These are phyloP conservation scores for Pythium diclinum DNA, from an alignment of 352 stramenopile species.

Conservation along the genomic window DNA sequence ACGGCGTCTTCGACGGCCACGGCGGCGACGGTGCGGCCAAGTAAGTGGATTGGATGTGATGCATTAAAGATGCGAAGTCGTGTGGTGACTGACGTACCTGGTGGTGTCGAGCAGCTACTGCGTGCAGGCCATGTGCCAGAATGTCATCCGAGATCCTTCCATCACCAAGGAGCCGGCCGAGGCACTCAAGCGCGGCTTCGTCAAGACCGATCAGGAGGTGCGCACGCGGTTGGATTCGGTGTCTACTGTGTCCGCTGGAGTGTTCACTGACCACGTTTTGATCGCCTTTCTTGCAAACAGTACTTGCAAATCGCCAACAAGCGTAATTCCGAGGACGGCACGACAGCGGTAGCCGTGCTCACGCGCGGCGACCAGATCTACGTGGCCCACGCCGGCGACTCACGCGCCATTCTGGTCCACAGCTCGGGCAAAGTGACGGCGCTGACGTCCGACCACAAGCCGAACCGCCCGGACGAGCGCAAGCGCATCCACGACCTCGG, in stretches of 20 bases:
- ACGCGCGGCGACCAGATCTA: slow-evolving; percentile 73
- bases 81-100: neutral
- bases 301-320: slow-evolving; percentile 84
- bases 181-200: slow-evolving; percentile 76
- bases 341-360: slow-evolving; percentile 86
- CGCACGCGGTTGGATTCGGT: neutral
- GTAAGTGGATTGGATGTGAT: slow-evolving; percentile 38
- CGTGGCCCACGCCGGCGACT: slow-evolving; percentile 90
- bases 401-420: slow-evolving; percentile 86
- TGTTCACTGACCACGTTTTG: neutral
- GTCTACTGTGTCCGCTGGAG: neutral
- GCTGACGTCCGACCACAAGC: slow-evolving; percentile 90
- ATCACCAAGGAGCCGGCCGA: slow-evolving; percentile 63
- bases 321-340: slow-evolving; percentile 84
- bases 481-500: slow-evolving; percentile 86
- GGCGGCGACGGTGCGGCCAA: slow-evolving; percentile 87
- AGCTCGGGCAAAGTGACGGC: slow-evolving; percentile 63
- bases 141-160: slow-evolving; percentile 69
- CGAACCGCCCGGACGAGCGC: slow-evolving; percentile 88
- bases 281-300: slow-evolving; percentile 25
- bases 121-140: slow-evolving; percentile 79
- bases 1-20: slow-evolving; percentile 93
- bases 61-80: neutral
- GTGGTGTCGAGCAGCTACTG: slow-evolving; percentile 50
- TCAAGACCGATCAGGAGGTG: slow-evolving; percentile 79